Conservation (phyloP, 208 protist genomes). For the Crithidia acanthocephali region DNA sequence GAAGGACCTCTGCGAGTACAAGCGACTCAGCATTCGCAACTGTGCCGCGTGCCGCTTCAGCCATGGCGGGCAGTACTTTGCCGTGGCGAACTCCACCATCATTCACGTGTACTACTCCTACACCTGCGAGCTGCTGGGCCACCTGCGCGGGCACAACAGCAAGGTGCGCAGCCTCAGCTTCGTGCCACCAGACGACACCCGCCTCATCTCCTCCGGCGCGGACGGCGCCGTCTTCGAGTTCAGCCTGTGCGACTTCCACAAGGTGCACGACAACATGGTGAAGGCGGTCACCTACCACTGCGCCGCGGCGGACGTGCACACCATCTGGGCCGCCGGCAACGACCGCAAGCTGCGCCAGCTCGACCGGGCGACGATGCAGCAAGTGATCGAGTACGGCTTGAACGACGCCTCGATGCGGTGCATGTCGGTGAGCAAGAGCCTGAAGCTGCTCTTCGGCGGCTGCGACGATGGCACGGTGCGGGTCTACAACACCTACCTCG, state of each 20-base stretch:
- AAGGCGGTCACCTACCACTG: slow-evolving; percentile 95
- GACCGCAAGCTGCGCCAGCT: slow-evolving; percentile 94
- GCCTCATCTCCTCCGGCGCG: slow-evolving; percentile 90
- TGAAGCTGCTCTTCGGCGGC: slow-evolving; percentile 95
- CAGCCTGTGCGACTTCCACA: slow-evolving; percentile 92
- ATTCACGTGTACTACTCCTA: slow-evolving; percentile 97
- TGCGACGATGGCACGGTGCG: slow-evolving; percentile 94
- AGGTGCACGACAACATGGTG: slow-evolving; percentile 91
- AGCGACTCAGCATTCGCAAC: slow-evolving; percentile 93
- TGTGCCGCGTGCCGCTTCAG: slow-evolving; percentile 95
- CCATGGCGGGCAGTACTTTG: slow-evolving; percentile 96
- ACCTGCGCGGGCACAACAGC: slow-evolving; percentile 96
- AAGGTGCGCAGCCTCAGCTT: slow-evolving; percentile 92
- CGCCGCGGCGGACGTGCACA: slow-evolving; percentile 77
- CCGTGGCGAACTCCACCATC: slow-evolving; percentile 95
- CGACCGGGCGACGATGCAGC: slow-evolving; percentile 63
- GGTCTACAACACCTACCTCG: slow-evolving; percentile 91
- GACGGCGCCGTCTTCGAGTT: slow-evolving; percentile 97
- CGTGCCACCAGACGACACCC: slow-evolving; percentile 92
- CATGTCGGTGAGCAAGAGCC: slow-evolving; percentile 84
- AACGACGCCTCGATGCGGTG: slow-evolving; percentile 76
- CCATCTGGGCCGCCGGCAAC: slow-evolving; percentile 94
- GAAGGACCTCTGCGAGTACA: slow-evolving; percentile 94
- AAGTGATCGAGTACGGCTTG: slow-evolving; percentile 74
- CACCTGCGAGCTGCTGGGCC: slow-evolving; percentile 95